Evolutionary conservation across 306 rosid species (phyloP).

Genomic region (Neltuma alba): DNA sequence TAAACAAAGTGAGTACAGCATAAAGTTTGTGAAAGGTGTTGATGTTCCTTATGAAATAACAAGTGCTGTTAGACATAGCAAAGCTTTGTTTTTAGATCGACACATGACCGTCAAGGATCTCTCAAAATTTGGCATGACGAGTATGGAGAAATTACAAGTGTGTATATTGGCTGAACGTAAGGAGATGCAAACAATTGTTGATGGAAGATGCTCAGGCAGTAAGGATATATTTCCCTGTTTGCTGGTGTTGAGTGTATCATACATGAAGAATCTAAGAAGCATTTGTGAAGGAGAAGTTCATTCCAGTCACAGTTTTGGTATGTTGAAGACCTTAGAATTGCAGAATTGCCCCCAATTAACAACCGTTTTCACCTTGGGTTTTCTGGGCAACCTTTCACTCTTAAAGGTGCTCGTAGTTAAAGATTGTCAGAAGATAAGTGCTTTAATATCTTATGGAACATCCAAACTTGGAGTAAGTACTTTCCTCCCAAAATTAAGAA

Average conservation of each 20-base stretch:
- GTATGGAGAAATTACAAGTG: background rate
- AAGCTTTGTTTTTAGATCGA: slow-evolving; percentile 26
- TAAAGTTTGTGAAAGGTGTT: background rate
- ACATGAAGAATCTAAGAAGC: background rate
- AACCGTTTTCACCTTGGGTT: background rate
- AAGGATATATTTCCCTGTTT: background rate
- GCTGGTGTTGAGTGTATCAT: background rate
- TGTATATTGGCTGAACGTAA: background rate
- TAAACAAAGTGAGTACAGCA: background rate
- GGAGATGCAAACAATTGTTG: background rate
- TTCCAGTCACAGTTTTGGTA: background rate
- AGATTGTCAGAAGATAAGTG: background rate
- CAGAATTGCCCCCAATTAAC: background rate
- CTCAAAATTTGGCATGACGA: background rate
- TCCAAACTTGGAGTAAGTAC: too few relatives aligned
- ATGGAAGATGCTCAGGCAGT: background rate
- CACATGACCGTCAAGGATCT: background rate
- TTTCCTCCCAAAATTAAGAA: background rate
- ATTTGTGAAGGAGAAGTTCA: background rate
- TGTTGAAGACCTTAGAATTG: background rate
- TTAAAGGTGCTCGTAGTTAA: background rate
- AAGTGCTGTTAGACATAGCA: background rate
- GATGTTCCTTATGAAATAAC: background rate
- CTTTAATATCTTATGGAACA: background rate
- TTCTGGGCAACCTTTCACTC: background rate